Evolutionary conservation across 768 basidiomycete genomes (phyloP), one percentile per base, ranked within the genome.

Genomic region (Lactifluus subvellereus): DNA sequence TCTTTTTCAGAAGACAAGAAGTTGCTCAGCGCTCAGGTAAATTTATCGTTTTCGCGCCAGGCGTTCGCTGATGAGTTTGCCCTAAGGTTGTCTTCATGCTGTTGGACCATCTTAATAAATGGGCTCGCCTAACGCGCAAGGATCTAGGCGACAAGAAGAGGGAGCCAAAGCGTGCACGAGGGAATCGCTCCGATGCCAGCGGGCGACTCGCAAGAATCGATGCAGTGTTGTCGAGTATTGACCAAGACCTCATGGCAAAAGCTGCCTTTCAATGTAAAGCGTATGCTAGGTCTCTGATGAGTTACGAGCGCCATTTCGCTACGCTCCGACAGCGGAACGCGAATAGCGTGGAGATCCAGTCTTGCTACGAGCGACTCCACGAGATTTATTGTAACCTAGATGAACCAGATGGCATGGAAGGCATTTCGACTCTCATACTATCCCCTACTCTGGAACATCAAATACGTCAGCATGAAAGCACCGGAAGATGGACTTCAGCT

Each of bases 321-420:
- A 76, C 78, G 4, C 76, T 88, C 47, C 72, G 74, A 32, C 69
- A 75, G 42, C 70, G 73, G 20, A 72, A 77, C 3, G 74, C 78
- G 2, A 61, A 75, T 33, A 76, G 77, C 64, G 69, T 71, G 6
- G 81, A 88, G 38, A 76, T 92, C 3, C 80, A 90, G 54, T 76
- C 75, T 18, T 84, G 91, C 71, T 98, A 93, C 71, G 97, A 98
- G 69, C 84, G 86, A 18, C 77, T 99, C 7, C 97, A 99, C 69
- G 88, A 97, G 73, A 95, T 98, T 64, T 99, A 99, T 73, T 88
- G 96, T 13, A 84, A 94, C 60, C 79, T 99, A 7, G 94, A 99
- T 72, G 94, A 99, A 73, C 97, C 97, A 0, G 97, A 99, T 74
- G 97, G 97, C 16, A 99, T 99, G 97, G 95, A 98, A 75, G 97